Evolutionary conservation across 495 filamentous ascomycete species (phyloP), one percentile per base, ranked within the genome.

Genomic region (Hypoxylon fuscum): DNA sequence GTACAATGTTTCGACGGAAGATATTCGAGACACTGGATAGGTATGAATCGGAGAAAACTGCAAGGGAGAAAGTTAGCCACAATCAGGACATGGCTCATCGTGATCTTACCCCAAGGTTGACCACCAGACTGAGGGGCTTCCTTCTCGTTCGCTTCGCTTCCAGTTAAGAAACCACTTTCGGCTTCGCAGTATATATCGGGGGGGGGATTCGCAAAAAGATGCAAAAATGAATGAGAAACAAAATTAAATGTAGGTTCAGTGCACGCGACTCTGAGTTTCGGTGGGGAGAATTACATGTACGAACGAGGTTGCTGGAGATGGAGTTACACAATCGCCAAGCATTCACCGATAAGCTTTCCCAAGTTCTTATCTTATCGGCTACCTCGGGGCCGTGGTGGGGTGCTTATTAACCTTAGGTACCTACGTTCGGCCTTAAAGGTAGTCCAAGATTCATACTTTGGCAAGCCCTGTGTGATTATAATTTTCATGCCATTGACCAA

Each of bases 281-380:
- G 47, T 44, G 40, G 48, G 52, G 46, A 22, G 48, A 56, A 29
- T n/a, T n/a, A n/a, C n/a, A n/a, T n/a, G 53, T 42, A 49, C 27
- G 42, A 31, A 42, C 31, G 46, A 51, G 37, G 46, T 47, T 38
- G 44, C 42, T 31, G 32, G 18, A 45, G 56, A 37, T 59, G 46
- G 40, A 53, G 42, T 34, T 41, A 44, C 31, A 56, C 59, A 42
- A 45, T 56, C 40, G 60, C 60, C 53, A 57, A 64, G 54, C 50
- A 38, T 44, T 18, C 21, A 37, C 47, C 20, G 46, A 17, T 47
- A 57, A 23, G 32, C 14, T 23, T n/a, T n/a, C n/a, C n/a, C n/a
- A 12, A 29, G 3, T 47, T 20, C 52, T 64, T 64, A 64, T 64
- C 61, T 64, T 64, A 64, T 64, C 61, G 48, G 53, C 42, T 57